Base-by-base conservation (phyloP, 139 green algal genomes). In the Micromonas commoda region DNA sequence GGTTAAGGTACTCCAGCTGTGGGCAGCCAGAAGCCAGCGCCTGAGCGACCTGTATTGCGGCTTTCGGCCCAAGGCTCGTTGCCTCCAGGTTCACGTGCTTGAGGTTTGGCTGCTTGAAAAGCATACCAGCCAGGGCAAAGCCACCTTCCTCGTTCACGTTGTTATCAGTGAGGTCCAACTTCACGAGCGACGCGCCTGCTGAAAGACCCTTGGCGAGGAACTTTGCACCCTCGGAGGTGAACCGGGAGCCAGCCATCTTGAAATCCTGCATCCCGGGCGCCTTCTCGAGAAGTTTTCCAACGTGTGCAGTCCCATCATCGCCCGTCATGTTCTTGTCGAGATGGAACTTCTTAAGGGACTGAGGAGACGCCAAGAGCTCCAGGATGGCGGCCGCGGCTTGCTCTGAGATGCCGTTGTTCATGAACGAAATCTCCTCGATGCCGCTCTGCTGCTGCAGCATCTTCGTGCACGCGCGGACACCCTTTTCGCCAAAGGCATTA, bases 321-420 rank as follows among this genome's bases (percentile, higher is more conserved):
- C 68, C 78, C 0, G 64, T 79, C 78, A 82, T 82, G 71, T 82
- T 82, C 35, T 82, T 82, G 57, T 82, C 33, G n/a, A 82, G 57
- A 34, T 82, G 78, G 38, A 80, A 57, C 35, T 61, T 69, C 28
- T 33, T 82, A 19, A 82, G 78, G 37, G 28, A 66, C n/a, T 71
- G 52, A 13, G 64, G 65, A 19, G 32, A 72, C 4, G 69, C 78
- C 20, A 82, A 45, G n/a, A 82, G 73, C 5, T 82, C 78, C 19
- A 39, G 45, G 64, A 82, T 79, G 33, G 78, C 78, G 20, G 39
- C 35, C 67, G 67, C 73, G n/a, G 78, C 78, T 64, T 67, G 64
- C 38, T 71, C 70, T 26, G 78, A 82, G 45, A 74, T 73, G 16
- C 78, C 78, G 34, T 78, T 82, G 71, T 82, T 82, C 39, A 67